Conservation (phyloP, 2,329 filamentous ascomycete genomes). For the Drechslerella dactyloides region DNA sequence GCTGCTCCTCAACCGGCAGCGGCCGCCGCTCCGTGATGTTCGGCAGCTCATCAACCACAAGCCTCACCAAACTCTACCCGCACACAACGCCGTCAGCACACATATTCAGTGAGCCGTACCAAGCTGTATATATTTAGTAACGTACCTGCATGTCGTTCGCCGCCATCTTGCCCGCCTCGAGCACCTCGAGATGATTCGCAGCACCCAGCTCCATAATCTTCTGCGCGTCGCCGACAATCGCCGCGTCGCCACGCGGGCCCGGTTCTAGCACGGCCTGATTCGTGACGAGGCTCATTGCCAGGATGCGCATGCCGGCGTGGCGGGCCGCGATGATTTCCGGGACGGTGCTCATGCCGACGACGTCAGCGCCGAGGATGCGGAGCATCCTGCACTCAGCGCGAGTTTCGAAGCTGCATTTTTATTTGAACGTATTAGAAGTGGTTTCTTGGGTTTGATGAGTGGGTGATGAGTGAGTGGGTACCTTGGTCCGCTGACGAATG, state of each 20-base stretch:
- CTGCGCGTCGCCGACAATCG: constrained; percentile 62
- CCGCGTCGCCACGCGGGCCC: constrained; percentile 66
- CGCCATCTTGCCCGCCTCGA: constrained; percentile 67
- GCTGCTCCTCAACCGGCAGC: constrained; percentile 30
- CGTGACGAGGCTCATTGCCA: constrained; percentile 71
- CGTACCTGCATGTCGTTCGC: constrained; percentile 69
- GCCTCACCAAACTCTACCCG: constrained; percentile 34
- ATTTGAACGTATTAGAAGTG: neutral
- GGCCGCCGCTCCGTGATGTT: constrained; percentile 33
- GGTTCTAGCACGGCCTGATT: constrained; percentile 69
- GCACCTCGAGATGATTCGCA: constrained; percentile 70
- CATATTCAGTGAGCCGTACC: neutral
- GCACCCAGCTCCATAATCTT: constrained; percentile 66
- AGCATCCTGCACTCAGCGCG: constrained; percentile 70
- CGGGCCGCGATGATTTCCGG: constrained; percentile 72
- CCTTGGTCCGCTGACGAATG: constrained; percentile 69
- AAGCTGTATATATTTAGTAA: neutral
- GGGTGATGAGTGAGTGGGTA: constrained; percentile 56
- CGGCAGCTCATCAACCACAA: constrained; percentile 47
- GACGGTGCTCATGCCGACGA: constrained; percentile 75
- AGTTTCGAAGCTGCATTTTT: constrained; percentile 65
- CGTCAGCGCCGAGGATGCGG: constrained; percentile 67
- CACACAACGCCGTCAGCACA: neutral
- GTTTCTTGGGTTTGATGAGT: neutral
- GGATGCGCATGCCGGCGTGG: constrained; percentile 68